Base-by-base conservation (phyloP, 2,329 filamentous ascomycete species). In the Colletotrichum somersetense region DNA sequence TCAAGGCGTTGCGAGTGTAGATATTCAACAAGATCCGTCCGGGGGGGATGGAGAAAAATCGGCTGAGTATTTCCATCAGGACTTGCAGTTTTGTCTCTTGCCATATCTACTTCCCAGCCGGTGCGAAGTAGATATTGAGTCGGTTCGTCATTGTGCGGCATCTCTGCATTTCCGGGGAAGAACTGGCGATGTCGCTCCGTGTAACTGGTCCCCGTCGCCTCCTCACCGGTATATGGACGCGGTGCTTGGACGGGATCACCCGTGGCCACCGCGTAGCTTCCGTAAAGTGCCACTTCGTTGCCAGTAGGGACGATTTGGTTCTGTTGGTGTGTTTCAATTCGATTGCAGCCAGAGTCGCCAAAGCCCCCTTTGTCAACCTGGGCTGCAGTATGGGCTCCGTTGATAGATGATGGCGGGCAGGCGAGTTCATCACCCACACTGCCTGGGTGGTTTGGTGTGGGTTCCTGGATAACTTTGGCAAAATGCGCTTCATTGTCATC, bases 101-200 rank as follows among this genome's bases (percentile, higher is more conserved):
- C 42, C 38, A 68, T 46, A 14, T 73, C 58, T 6, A 74, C 68
- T n/a, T 70, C 50, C 64, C 71, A 73, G 8, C 30, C 42, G n/a
- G 52, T 38, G 23, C 58, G 42, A 38, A 67, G 44, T 26, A 59
- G 14, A 7, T n/a, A 57, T 35, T 58, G 66, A 16, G 30, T 50
- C 4, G 35, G 38, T 40, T 52, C 46, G 33, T 18, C 42, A 11
- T 14, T 53, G 35, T 8, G 35, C 14, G 20, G 46, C 33, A 35
- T n/a, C 16, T 23, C 16, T 53, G 48, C n/a, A 38, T 53, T 20
- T 8, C 10, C 33, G 30, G 20, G n/a, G n/a, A 23, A 16, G 8
- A 18, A 33, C n/a, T 40, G 35, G 12, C 16, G 8, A 6, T 30
- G 14, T 5, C 11, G n/a, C n/a, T 23, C 23, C 10, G 14, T 8